A percentile compares a stretch with the other conserved stretches of the same genome.
phyloP scores from a whole-genome alignment of 257 asterid genomes.

The Solanum dulcamara region DNA sequence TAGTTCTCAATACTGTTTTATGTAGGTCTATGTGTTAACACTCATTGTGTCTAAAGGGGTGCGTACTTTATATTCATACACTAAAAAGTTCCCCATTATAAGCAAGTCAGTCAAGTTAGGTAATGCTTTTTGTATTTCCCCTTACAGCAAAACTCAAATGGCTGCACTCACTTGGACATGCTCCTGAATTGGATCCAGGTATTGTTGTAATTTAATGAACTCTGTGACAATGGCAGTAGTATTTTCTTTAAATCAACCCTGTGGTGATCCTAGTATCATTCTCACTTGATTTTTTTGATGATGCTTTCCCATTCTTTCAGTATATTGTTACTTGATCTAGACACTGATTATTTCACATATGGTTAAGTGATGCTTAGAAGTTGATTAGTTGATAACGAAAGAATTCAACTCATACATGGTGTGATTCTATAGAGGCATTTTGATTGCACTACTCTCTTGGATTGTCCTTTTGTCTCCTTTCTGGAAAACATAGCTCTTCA shows the following conservation, averaged over 20 bases:
- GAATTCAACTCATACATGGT: neutral
- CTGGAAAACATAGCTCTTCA: neutral
- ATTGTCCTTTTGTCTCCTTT: neutral
- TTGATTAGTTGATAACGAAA: neutral
- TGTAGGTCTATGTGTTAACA: neutral
- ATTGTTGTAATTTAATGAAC: neutral
- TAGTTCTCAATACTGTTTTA: neutral
- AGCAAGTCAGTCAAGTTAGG: neutral
- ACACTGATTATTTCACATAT: neutral
- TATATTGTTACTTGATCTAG: neutral
- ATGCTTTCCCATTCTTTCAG: neutral
- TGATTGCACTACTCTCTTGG: neutral
- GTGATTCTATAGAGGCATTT: neutral
- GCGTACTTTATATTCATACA: neutral
- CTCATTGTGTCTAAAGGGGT: neutral
- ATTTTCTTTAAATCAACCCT: neutral
- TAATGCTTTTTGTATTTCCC: neutral
- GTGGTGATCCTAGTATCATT: neutral
- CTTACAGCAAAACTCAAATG: constrained; percentile 45
- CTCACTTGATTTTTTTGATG: neutral
- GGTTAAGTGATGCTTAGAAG: neutral
- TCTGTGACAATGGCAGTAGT: neutral
- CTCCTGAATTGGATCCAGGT: constrained; percentile 95
- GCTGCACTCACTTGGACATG: constrained; percentile 48
- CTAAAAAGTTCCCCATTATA: neutral